Conservation (phyloP, 2,329 filamentous ascomycete species). For the Ophiostoma quercus region DNA sequence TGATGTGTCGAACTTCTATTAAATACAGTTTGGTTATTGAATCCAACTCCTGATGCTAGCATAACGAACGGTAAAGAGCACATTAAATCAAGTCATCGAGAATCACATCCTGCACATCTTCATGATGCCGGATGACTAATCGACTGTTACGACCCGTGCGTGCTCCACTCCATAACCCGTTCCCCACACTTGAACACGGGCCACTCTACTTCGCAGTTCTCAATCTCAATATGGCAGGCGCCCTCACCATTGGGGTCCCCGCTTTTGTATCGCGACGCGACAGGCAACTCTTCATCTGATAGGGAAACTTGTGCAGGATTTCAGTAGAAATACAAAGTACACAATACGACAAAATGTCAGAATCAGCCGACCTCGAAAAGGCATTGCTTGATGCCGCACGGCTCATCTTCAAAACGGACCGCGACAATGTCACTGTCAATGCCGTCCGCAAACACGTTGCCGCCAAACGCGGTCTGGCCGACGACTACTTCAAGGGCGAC, state of each 20-base stretch:
- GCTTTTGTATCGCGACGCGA: slow-evolving; percentile 8
- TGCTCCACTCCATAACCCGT: background rate
- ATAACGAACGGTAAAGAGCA: background rate
- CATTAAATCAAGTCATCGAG: background rate
- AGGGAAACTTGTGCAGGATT: background rate
- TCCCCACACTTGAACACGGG: background rate
- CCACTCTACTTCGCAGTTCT: background rate
- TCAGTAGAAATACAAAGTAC: background rate
- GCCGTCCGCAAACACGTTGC: slow-evolving; percentile 41
- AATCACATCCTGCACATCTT: background rate
- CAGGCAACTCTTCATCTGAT: background rate
- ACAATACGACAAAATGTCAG: background rate
- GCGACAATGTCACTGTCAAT: slow-evolving; percentile 52
- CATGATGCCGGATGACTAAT: slow-evolving; percentile 7
- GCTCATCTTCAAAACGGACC: slow-evolving; percentile 41
- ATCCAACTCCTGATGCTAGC: too few species aligned
- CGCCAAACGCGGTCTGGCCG: slow-evolving; percentile 37
- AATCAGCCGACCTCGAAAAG: slow-evolving; percentile 35
- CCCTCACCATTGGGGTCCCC: background rate
- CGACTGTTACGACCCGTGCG: background rate
- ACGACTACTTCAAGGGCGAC: slow-evolving; percentile 40
- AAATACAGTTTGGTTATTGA: too few species aligned
- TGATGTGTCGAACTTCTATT: too few species aligned
- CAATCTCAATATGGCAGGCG: background rate
- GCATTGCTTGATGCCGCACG: slow-evolving; percentile 46